Evolutionary conservation across 2,329 filamentous ascomycete genomes (phyloP).

Genomic region (Dactylellina parvicollis): DNA sequence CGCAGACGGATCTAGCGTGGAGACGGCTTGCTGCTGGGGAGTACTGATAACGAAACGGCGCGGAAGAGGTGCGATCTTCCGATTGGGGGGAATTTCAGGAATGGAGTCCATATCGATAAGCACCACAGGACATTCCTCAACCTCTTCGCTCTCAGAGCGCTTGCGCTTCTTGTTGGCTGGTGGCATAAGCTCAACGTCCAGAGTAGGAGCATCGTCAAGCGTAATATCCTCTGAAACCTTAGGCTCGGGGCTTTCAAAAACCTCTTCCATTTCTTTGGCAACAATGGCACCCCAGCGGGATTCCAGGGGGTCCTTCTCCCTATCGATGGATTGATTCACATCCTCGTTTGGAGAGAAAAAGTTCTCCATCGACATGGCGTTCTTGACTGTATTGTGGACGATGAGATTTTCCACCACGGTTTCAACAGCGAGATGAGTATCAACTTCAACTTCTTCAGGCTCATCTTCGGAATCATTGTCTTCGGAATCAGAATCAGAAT

Average conservation of each 20-base stretch:
- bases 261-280: conserved; percentile 7
- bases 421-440: conserved; percentile 11
- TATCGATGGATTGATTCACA: neutral
- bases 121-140: conserved; percentile 1
- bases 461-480: conserved; percentile 28
- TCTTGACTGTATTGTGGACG: conserved; percentile 38
- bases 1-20: conserved; percentile 47
- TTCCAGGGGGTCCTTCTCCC: conserved; percentile 10
- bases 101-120: neutral
- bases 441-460: conserved; percentile 43
- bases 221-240: neutral
- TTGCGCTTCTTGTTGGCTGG: conserved; percentile 46
- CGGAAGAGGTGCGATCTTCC: conserved; percentile 32
- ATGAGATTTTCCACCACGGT: neutral
- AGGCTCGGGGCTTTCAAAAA: neutral
- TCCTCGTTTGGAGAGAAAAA: conserved; percentile 52
- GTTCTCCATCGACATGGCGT: conserved; percentile 52
- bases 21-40: neutral
- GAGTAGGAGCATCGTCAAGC: neutral
- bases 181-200: neutral
- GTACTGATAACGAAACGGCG: conserved; percentile 20
- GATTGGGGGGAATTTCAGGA: neutral
- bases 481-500: conserved; percentile 33
- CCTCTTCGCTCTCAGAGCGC: conserved; percentile 27
- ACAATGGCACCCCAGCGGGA: conserved; percentile 3